These are phyloP conservation scores for Geotrichum macrosporum DNA, from an alignment of 1,139 yeast genomes.

Conservation along the genomic window DNA sequence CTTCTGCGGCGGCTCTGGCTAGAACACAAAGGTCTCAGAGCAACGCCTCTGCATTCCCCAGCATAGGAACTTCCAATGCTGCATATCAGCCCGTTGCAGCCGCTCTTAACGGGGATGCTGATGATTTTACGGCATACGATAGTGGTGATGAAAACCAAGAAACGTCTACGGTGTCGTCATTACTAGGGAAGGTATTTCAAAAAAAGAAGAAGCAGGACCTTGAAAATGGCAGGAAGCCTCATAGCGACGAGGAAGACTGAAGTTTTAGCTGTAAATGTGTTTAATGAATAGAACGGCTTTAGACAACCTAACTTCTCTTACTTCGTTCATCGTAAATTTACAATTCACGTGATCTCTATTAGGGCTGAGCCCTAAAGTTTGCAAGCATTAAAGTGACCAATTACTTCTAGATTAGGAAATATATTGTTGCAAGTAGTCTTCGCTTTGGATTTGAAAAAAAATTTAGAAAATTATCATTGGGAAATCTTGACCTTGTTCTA, in stretches of 20 bases:
- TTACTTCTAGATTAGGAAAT: not conserved
- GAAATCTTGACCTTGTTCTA: no score
- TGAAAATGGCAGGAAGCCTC: not conserved
- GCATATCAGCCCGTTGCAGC: conserved; percentile 4
- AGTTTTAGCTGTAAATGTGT: not conserved
- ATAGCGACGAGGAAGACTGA: not conserved
- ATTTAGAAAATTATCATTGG: not conserved
- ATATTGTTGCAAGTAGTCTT: not conserved
- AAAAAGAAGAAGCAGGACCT: conserved; percentile 2
- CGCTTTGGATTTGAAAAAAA: not conserved
- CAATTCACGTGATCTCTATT: not conserved
- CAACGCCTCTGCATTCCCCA: conserved; percentile 17
- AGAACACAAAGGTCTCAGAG: conserved; percentile 25
- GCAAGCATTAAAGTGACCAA: not conserved
- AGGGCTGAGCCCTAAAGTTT: conserved; percentile 2
- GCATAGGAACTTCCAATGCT: conserved; percentile 4
- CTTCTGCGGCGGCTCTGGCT: conserved; percentile 33
- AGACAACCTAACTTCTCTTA: not conserved
- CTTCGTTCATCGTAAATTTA: not conserved
- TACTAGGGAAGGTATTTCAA: conserved; percentile 13
- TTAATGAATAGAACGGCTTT: not conserved
- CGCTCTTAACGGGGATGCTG: conserved; percentile 5
- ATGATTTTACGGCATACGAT: conserved; percentile 9
- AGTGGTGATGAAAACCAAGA: conserved; percentile 7
- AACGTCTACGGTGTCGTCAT: conserved; percentile 16